These are phyloP conservation scores for Aspergillus nanangensis DNA, from an alignment of 495 filamentous ascomycete species.

Conservation along the genomic window DNA sequence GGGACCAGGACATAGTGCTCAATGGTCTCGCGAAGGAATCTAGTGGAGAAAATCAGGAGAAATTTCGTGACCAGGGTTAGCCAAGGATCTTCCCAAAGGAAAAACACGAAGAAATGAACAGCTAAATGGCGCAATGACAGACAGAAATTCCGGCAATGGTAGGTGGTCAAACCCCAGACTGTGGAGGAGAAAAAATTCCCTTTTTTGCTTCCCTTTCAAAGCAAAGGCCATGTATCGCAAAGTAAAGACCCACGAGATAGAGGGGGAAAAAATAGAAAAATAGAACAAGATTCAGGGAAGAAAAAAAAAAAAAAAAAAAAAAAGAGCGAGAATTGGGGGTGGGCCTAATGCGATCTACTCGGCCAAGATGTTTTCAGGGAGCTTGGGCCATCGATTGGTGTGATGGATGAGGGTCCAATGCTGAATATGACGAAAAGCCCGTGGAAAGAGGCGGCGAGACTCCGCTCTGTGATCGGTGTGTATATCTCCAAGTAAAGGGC, in stretches of 20 bases:
- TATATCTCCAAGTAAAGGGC: no score
- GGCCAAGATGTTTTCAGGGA: constrained; percentile 17
- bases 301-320: constrained; percentile 4
- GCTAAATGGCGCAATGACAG: no score
- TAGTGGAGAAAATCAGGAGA: constrained; percentile 35
- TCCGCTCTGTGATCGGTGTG: constrained; percentile 1
- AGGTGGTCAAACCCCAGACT: constrained; percentile 4
- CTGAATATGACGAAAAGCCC: constrained; percentile 18
- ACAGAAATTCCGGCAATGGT: background rate
- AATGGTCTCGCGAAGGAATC: constrained; percentile 71
- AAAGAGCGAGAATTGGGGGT: background rate
- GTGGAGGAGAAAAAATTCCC: background rate
- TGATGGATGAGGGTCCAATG: constrained; percentile 12
- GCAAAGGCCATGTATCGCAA: no score
- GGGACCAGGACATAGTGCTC: constrained; percentile 61
- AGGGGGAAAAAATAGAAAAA: constrained; percentile 13
- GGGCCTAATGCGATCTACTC: constrained; percentile 1
- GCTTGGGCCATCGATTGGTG: constrained; percentile 33
- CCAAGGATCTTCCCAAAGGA: constrained; percentile 1
- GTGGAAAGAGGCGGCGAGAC: no score
- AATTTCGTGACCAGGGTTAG: constrained; percentile 1
- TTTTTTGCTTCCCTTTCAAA: no score
- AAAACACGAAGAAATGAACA: no score
- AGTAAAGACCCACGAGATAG: no score
- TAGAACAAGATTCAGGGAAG: constrained; percentile 8